Evolutionary conservation across 2,329 filamentous ascomycete species (phyloP), one percentile per base, ranked within the genome.

Genomic region (Fusarium proliferatum): DNA sequence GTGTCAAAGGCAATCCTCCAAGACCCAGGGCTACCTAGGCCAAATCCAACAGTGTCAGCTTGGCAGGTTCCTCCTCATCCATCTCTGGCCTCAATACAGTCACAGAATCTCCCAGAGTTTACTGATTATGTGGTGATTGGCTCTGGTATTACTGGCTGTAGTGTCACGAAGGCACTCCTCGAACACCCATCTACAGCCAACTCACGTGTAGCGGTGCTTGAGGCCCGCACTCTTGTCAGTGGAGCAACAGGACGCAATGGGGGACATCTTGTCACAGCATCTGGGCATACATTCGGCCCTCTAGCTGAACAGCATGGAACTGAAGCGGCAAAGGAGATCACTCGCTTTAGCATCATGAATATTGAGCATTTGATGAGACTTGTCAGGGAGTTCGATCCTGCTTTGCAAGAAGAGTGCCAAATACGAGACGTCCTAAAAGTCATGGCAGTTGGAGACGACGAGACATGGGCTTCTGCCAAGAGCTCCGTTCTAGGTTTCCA

Each of bases 201-300:
- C 15, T 26, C 64, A 3, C 49, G 48, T 30, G 64, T 80, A 9
- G 74, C 73, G 1, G 75, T 80, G 1, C 62, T 81, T 1, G 79
- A 81, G 45, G 80, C 79, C 1, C 69, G 79, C 17, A 76, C 69
- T 10, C 74, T 79, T 10, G 69, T 72, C 15, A 80, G 78, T 46
- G 79, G 79, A 10, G 79, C 79, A 6, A 81, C 79, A 6, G 79
- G 79, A 5, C 75, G 79, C 3, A 81, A 81, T 41, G 79, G 79
- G 1, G 79, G 79, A 1, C 77, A 78, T 16, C 67, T 79, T 12
- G 76, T 75, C 15, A 75, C 62, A 11, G 62, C 59, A 34, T 34
- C 62, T 21, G 72, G 30, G 53, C 80, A 36, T 81, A 84, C 64
- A 71, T 17, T 67, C 12, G 70, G 9, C 61, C 85, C 9, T 77